Base-by-base conservation (phyloP, 1,284 basidiomycete species). In the Wallemia ichthyophaga region DNA sequence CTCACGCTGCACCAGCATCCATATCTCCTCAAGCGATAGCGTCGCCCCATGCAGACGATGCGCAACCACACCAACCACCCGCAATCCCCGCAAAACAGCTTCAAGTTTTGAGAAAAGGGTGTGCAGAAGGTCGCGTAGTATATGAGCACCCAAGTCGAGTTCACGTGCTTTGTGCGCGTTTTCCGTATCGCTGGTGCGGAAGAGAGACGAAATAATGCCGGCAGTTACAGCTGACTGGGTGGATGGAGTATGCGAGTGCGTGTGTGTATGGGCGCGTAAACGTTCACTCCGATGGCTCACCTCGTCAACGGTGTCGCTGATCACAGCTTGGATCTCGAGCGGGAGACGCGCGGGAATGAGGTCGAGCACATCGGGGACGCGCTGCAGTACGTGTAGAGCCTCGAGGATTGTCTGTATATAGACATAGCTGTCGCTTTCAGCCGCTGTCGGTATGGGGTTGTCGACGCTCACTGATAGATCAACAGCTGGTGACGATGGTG, bases 361-460 rank as follows among this genome's bases (percentile, higher is more conserved):
- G 66, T 99, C 94, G 26, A 98, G 73, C 2, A 81, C 87, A 58
- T 75, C 78, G 1, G 86, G 85, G 0, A 98, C 75, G 68, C 85
- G 85, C 17, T 91, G 92, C 7, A 99, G 74, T 1, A 87, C 81
- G 11, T 88, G 83, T 11, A 98, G 75, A 11, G 88, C 84, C 69
- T 99, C 94, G 23, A 98, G 74, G 1, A 99, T 74, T 21, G 81
- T 86, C 71, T 98, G 94, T 64, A 98, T 82, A 69, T 96, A 98
- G 2, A 79, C 71, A 70, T 95, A 99, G 0, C 86, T 89, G 69
- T 98, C 87, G 21, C 79, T 74, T 70, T 98, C 94, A 0, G 89
- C 87, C n/a, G 37, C 13, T 21, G n/a, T 48, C n/a, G 13, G 13
- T 48, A 21, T 48, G 5, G 3, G 3, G 66, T 91, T 92, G 60